phyloP scores from a whole-genome alignment of 2,329 filamentous ascomycete species.

The Aureobasidium sp. region DNA sequence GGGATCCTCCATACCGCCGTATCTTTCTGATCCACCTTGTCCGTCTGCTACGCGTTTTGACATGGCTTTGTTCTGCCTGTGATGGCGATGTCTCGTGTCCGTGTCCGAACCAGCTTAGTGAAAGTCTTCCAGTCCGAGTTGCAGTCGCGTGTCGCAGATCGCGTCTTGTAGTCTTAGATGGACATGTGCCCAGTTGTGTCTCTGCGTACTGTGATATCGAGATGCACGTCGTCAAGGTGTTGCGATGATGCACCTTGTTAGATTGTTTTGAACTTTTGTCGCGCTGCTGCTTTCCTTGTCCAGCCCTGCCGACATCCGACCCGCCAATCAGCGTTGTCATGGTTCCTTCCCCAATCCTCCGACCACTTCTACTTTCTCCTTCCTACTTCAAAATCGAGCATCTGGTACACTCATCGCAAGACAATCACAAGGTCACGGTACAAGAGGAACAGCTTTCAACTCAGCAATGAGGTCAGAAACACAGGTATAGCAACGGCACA shows the following conservation, averaged over 20 bases:
- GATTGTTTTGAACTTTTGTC: constrained; percentile 8
- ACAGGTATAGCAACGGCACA: too few relatives aligned
- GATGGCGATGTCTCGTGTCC: not conserved
- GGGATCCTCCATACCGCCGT: constrained; percentile 8
- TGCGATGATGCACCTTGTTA: not conserved
- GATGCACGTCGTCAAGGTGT: not conserved
- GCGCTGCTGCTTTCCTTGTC: not conserved
- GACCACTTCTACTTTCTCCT: not conserved
- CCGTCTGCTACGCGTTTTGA: constrained; percentile 15
- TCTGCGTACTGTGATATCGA: too few relatives aligned
- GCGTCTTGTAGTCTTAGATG: not conserved
- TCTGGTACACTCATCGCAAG: not conserved
- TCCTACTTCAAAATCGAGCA: not conserved
- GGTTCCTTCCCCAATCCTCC: not conserved
- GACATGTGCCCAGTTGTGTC: not conserved
- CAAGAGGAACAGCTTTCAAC: too few relatives aligned
- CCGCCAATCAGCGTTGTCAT: constrained; percentile 2
- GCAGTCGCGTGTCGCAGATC: not conserved
- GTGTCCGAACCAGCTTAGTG: not conserved
- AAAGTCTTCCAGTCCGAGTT: not conserved
- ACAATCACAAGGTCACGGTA: too few relatives aligned
- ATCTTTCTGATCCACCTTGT: constrained; percentile 14
- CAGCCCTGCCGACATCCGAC: not conserved
- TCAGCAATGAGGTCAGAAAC: too few relatives aligned
- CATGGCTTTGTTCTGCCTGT: constrained; percentile 9